Evolutionary conservation across 352 stramenopile species (phyloP).

Genomic region (Globisporangium iwayamae): DNA sequence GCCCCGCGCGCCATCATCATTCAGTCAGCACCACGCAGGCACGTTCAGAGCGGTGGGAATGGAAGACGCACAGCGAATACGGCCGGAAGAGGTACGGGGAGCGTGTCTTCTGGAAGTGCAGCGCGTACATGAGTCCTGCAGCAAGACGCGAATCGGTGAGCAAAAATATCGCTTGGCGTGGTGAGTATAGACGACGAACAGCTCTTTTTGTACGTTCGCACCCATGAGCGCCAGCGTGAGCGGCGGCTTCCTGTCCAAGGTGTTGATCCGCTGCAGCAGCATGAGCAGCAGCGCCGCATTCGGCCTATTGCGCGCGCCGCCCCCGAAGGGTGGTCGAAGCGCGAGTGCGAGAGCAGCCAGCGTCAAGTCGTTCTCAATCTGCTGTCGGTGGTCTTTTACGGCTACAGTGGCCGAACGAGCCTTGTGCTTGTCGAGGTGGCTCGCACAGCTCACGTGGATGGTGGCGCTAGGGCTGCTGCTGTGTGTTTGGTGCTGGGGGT

Average conservation of each 20-base stretch:
- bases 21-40: neutral
- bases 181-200: neutral
- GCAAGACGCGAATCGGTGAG: neutral
- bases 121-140: constrained; percentile 45
- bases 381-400: too few relatives aligned
- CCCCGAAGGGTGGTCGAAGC: too few relatives aligned
- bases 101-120: constrained; percentile 52
- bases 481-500: too few relatives aligned
- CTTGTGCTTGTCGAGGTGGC: too few relatives aligned
- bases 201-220: constrained; percentile 11
- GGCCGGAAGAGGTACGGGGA: constrained; percentile 29
- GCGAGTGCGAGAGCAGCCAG: too few relatives aligned
- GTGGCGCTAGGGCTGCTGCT: too few relatives aligned
- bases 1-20: too few relatives aligned
- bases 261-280: constrained; percentile 41
- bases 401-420: too few relatives aligned
- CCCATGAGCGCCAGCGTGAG: constrained; percentile 45
- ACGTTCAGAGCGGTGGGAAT: neutral
- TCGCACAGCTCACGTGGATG: too few relatives aligned
- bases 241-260: constrained; percentile 61
- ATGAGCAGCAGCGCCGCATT: constrained; percentile 33
- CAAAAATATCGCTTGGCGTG: neutral
- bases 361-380: too few relatives aligned
- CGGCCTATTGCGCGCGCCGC: constrained; percentile 7
- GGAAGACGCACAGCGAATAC: constrained; percentile 42